phyloP scores from a whole-genome alignment of 441 rosid species.

The Gossypium davidsonii region DNA sequence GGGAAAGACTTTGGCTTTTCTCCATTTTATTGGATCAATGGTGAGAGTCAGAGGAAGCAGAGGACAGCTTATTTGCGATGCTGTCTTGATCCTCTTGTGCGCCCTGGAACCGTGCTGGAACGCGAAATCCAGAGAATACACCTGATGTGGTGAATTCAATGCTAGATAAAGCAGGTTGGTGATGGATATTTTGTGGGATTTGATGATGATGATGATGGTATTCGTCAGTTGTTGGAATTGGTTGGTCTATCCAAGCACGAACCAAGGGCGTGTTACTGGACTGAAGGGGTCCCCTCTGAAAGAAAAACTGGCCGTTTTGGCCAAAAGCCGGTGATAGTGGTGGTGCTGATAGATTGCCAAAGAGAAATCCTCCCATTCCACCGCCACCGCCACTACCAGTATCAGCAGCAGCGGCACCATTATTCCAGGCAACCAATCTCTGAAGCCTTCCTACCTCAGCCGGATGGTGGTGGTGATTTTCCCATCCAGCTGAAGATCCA shows the following conservation, averaged over 20 bases:
- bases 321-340: constrained; percentile 55
- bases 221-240: constrained; percentile 24
- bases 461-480: constrained; percentile 33
- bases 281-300: constrained; percentile 99
- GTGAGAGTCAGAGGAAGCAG: constrained; percentile 82
- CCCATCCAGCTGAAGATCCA: constrained; percentile 55
- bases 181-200: constrained; percentile 35
- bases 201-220: constrained; percentile 32
- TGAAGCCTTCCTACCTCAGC: constrained; percentile 58
- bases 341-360: constrained; percentile 37
- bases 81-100: constrained; percentile 75
- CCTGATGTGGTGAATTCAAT: constrained; percentile 54
- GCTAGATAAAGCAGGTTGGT: constrained; percentile 38
- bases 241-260: constrained; percentile 85
- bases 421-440: constrained; percentile 58
- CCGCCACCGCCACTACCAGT: constrained; percentile 29
- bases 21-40: constrained; percentile 36
- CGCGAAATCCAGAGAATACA: constrained; percentile 62
- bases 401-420: constrained; percentile 27
- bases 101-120: constrained; percentile 92
- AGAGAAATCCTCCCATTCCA: constrained; percentile 48
- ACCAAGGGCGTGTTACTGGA: constrained; percentile 81
- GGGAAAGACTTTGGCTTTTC: constrained; percentile 20
- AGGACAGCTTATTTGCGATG: constrained; percentile 62
- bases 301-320: constrained; percentile 57